Evolutionary conservation across 768 basidiomycete species (phyloP).

Genomic region (Dentipellis sp.): DNA sequence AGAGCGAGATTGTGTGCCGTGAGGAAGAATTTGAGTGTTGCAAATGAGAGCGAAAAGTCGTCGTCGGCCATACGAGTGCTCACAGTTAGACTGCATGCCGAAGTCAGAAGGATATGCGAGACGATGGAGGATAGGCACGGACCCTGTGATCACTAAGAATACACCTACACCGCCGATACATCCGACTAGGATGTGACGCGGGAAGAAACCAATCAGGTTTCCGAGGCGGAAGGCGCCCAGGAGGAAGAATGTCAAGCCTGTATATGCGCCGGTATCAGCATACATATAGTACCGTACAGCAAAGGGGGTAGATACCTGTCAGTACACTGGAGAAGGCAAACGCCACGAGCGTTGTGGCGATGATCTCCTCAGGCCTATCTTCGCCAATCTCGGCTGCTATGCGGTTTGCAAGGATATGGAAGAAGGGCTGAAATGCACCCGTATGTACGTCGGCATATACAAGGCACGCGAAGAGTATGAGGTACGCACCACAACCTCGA

Average conservation of each 20-base stretch:
- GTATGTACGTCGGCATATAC: neutral
- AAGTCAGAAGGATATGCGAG: neutral
- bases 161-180: conserved; percentile 95
- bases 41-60: conserved; percentile 58
- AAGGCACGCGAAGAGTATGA: neutral
- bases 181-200: conserved; percentile 93
- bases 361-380: conserved; percentile 54
- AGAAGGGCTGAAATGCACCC: conserved; percentile 62
- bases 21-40: conserved; percentile 51
- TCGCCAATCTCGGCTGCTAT: conserved; percentile 70
- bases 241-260: conserved; percentile 77
- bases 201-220: conserved; percentile 88
- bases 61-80: conserved; percentile 76
- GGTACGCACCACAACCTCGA: conserved; percentile 81
- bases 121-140: conserved; percentile 10
- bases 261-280: neutral
- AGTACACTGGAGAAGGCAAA: conserved; percentile 82
- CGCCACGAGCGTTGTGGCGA: conserved; percentile 89
- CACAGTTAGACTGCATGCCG: conserved; percentile 58
- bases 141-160: conserved; percentile 89
- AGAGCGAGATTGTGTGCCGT: conserved; percentile 53
- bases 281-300: neutral
- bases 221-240: conserved; percentile 81
- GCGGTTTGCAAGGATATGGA: conserved; percentile 78
- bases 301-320: conserved; percentile 48